These are phyloP conservation scores for Sicyos edulis DNA, from an alignment of 306 rosid genomes.

Conservation along the genomic window DNA sequence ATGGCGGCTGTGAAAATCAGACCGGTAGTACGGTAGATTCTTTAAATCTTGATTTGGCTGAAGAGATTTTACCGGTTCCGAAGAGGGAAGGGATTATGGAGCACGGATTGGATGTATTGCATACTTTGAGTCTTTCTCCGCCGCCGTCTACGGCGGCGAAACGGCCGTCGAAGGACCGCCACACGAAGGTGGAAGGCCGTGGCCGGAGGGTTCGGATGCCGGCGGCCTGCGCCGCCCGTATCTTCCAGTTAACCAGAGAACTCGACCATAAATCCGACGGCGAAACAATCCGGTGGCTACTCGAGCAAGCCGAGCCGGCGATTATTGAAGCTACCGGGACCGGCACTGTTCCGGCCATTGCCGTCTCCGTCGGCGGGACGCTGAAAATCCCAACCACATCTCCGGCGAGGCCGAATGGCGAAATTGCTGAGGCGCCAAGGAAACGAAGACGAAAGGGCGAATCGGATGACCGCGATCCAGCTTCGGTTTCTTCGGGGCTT, in stretches of 20 bases:
- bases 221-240: too few species aligned
- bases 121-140: slow-evolving; percentile 29
- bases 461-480: slow-evolving; percentile 43
- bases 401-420: slow-evolving; percentile 44
- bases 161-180: slow-evolving; percentile 63
- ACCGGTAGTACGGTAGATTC: neutral
- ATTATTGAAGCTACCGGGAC: slow-evolving; percentile 79
- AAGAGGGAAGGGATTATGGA: slow-evolving; percentile 38
- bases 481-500: slow-evolving; percentile 51
- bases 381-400: slow-evolving; percentile 74
- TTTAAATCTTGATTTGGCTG: slow-evolving; percentile 25
- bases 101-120: slow-evolving; percentile 28
- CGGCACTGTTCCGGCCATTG: slow-evolving; percentile 77
- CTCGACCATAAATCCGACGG: too few species aligned
- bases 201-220: too few species aligned
- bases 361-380: slow-evolving; percentile 69
- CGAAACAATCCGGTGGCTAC: slow-evolving; percentile 78
- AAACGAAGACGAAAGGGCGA: slow-evolving; percentile 48
- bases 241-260: too few species aligned
- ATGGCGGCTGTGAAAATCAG: neutral
- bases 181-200: slow-evolving; percentile 31
- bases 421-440: slow-evolving; percentile 29
- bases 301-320: slow-evolving; percentile 66
- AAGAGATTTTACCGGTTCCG: slow-evolving; percentile 18
- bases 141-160: slow-evolving; percentile 25